Base-by-base conservation (phyloP, 768 basidiomycete species). In the Crassisporium funariophilum region DNA sequence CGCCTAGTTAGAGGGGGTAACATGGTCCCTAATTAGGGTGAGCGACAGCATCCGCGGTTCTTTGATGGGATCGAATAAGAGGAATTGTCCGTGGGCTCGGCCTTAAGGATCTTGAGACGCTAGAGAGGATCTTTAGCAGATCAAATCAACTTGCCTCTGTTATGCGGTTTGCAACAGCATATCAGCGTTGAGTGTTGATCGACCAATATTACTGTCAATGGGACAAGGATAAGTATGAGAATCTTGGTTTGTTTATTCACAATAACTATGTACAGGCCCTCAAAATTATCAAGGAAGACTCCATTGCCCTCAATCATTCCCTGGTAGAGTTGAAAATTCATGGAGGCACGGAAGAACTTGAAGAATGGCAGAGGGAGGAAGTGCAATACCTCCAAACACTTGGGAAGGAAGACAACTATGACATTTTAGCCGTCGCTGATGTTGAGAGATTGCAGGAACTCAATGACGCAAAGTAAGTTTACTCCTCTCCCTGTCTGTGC, bases 351-450 rank as follows among this genome's bases (percentile, higher is more conserved):
- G 44, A 3, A 24, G 21, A 10, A 23, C 55, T 69, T 23, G 47
- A 59, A 2, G 8, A 4, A 2, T 67, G 50, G 52, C 44, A 58
- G 1, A 13, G 12, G 2, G 61, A 67, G 21, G 60, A 71, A 49
- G 15, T 15, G 0, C 23, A 13, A 10, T 71, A 60, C 49, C 59
- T 72, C 34, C 24, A 27, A 13, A 58, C 27, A 2, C 52, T 69
- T 1, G 55, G 60, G 0, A 41, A 63, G 10, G 66, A 68, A 43
- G 34, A 50, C 5, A 50, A 55, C 3, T 52, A 55, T 12, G 65
- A 70, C 40, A 12, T 66, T 3, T 58, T 60, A 43, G 54, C 54
- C 5, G 55, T 67, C n/a, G 59, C 59, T 5, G 69, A 72, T 49
- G 65, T 67, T 1, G 64, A 67, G 50, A 53, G 61, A 4, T 55